Percentiles rank a stretch among this genome's conserved stretches.
Evolutionary conservation across 2,329 filamentous ascomycete genomes (phyloP).

Genomic region (Fonsecaea monophora): DNA sequence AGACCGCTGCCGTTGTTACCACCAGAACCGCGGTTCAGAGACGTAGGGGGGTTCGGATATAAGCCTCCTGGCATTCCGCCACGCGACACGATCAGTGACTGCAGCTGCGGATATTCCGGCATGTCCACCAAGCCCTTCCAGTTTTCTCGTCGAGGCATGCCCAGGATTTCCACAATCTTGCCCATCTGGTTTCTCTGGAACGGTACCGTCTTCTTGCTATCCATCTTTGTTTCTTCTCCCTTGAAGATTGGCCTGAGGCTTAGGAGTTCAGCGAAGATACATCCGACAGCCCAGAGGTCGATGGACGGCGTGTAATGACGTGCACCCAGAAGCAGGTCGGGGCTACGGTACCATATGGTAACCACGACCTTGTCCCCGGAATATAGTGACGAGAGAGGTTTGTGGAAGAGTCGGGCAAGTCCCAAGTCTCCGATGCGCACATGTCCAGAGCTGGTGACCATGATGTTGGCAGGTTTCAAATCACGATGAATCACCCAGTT

Average conservation of each 20-base stretch:
- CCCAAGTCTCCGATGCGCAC: constrained; percentile 96
- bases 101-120: constrained; percentile 82
- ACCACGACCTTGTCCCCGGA: constrained; percentile 97
- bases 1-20: constrained; percentile 64
- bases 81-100: constrained; percentile 54
- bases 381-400: constrained; percentile 89
- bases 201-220: constrained; percentile 94
- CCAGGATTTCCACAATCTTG: constrained; percentile 97
- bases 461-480: constrained; percentile 97
- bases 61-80: constrained; percentile 45
- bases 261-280: constrained; percentile 94
- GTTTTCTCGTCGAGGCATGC: constrained; percentile 82
- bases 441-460: constrained; percentile 88
- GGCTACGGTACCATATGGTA: constrained; percentile 98
- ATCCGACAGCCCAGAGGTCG: constrained; percentile 96
- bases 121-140: constrained; percentile 86
- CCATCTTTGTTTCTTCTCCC: constrained; percentile 98
- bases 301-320: constrained; percentile 97
- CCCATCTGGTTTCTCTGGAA: constrained; percentile 99
- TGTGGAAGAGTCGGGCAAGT: constrained; percentile 89
- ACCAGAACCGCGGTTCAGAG: constrained; percentile 48
- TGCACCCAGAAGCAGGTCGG: constrained; percentile 87
- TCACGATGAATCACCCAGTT: constrained; percentile 98
- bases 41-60: constrained; percentile 47
- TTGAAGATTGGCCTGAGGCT: constrained; percentile 95